Conservation (phyloP, 805 yeast species). For the Cyberlindnera mycetangii region DNA sequence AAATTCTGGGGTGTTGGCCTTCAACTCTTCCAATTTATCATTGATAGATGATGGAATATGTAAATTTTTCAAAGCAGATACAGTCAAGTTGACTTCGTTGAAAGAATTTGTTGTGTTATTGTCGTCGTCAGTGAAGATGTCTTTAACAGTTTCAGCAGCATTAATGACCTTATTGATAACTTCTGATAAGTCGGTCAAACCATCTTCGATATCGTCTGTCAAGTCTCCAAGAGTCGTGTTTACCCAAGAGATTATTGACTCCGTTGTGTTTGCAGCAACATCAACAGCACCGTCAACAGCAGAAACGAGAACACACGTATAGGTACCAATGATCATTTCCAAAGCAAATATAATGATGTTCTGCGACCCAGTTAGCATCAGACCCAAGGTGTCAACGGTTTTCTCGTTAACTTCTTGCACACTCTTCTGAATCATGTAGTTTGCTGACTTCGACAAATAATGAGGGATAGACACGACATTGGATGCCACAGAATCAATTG, state of each 20-base stretch:
- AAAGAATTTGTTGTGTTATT: slow-evolving; percentile 31
- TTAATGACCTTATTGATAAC: slow-evolving; percentile 54
- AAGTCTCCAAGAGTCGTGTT: slow-evolving; percentile 54
- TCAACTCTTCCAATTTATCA: slow-evolving; percentile 48
- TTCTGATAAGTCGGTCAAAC: slow-evolving; percentile 56
- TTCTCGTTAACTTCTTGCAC: slow-evolving; percentile 48
- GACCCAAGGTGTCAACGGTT: slow-evolving; percentile 39
- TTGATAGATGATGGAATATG: slow-evolving; percentile 66
- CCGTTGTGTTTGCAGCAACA: slow-evolving; percentile 72
- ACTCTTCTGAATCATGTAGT: slow-evolving; percentile 44
- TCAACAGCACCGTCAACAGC: slow-evolving; percentile 70
- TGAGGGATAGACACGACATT: slow-evolving; percentile 48
- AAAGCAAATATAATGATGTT: slow-evolving; percentile 59
- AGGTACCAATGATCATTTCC: slow-evolving; percentile 80
- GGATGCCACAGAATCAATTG: slow-evolving; percentile 39
- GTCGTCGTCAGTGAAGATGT: slow-evolving; percentile 49
- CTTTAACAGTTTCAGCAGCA: slow-evolving; percentile 50
- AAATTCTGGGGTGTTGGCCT: slow-evolving; percentile 60
- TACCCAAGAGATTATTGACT: slow-evolving; percentile 53
- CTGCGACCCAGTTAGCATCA: slow-evolving; percentile 56
- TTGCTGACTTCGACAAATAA: slow-evolving; percentile 53
- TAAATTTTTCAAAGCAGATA: slow-evolving; percentile 52
- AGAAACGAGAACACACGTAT: slow-evolving; percentile 75
- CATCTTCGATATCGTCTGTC: slow-evolving; percentile 63
- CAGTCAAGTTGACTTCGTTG: slow-evolving; percentile 53